Conservation (phyloP, 106 monocot genomes). For the Allium sativum region DNA sequence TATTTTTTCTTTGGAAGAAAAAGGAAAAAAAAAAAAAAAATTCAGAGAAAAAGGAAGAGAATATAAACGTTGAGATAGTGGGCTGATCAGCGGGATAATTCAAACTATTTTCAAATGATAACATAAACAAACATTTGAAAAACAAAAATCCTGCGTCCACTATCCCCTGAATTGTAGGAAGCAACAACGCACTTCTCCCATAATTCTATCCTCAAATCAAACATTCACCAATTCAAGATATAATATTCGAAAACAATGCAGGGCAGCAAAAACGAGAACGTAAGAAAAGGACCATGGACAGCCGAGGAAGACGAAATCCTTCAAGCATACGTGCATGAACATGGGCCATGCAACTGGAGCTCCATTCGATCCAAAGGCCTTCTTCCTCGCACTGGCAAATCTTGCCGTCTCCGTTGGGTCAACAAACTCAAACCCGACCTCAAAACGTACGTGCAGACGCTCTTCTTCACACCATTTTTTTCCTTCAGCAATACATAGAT, state of each 20-base stretch:
- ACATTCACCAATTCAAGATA: not conserved
- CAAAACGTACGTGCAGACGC: slow-evolving; percentile 35
- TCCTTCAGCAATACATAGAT: not conserved
- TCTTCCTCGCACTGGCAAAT: slow-evolving; percentile 80
- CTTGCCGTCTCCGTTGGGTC: slow-evolving; percentile 90
- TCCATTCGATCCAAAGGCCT: slow-evolving; percentile 87
- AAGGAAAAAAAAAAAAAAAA: no score
- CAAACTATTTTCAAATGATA: not conserved
- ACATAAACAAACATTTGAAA: not conserved
- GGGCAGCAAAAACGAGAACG: not conserved
- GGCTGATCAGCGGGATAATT: not conserved
- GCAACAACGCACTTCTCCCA: not conserved
- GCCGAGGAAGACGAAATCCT: slow-evolving; percentile 70
- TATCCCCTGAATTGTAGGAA: slow-evolving; percentile 7
- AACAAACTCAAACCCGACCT: slow-evolving; percentile 81
- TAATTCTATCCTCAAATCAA: not conserved
- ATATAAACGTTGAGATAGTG: not conserved
- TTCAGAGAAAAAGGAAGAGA: not conserved
- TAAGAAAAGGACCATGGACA: slow-evolving; percentile 71
- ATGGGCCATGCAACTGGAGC: slow-evolving; percentile 71
- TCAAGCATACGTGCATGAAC: slow-evolving; percentile 39
- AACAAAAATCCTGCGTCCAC: not conserved
- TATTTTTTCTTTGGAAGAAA: no score
- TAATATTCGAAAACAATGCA: slow-evolving; percentile 5
- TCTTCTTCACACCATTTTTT: not conserved